These are phyloP conservation scores for Gossypium anomalum DNA, from an alignment of 345 rosid genomes.

Conservation along the genomic window DNA sequence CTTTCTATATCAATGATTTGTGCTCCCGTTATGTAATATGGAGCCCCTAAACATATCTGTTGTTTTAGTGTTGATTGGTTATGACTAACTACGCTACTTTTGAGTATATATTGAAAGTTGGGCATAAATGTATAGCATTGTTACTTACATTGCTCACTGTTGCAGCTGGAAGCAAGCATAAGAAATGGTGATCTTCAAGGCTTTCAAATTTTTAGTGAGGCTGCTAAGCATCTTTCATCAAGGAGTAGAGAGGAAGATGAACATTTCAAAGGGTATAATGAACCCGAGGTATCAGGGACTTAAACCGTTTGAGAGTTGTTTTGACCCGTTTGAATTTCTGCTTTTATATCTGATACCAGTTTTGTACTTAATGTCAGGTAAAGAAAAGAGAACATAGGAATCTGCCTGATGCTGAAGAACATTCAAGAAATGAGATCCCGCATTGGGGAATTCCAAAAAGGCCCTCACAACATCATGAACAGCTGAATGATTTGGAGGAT, in stretches of 20 bases:
- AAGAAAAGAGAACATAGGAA: conserved; percentile 25
- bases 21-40: not conserved
- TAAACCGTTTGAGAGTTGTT: not conserved
- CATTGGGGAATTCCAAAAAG: conserved; percentile 29
- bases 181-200: conserved; percentile 76
- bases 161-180: conserved; percentile 78
- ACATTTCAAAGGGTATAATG: conserved; percentile 24
- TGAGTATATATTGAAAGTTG: not conserved
- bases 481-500: conserved; percentile 33
- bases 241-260: conserved; percentile 23
- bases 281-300: conserved; percentile 33
- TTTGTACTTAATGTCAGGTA: conserved; percentile 22
- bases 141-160: conserved; percentile 10
- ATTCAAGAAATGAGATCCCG: conserved; percentile 26
- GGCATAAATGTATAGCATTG: not conserved
- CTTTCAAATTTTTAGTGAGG: conserved; percentile 45
- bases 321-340: not conserved
- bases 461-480: conserved; percentile 27
- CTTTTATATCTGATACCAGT: conserved; percentile 5
- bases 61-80: not conserved
- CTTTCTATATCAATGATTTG: not conserved
- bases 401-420: conserved; percentile 38
- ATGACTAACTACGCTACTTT: not conserved
- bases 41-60: not conserved
- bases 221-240: conserved; percentile 36